Base-by-base conservation (phyloP, 2,329 filamentous ascomycete genomes). In the Alternaria viburni region DNA sequence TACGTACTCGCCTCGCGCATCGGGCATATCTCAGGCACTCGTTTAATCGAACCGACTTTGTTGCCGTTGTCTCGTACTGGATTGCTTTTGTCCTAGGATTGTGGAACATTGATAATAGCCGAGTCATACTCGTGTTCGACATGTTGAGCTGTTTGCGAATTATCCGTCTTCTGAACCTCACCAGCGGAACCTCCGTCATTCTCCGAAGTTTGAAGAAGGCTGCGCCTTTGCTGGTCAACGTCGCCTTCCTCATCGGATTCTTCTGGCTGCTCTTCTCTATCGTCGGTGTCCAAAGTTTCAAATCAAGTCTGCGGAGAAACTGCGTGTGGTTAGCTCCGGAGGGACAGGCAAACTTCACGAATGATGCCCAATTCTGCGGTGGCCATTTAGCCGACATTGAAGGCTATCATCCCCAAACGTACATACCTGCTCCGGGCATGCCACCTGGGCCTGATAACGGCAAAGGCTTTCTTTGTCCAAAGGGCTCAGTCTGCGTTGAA, bases 251-350 rank as follows among this genome's bases (percentile, higher is more conserved):
- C 21, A 93, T 99, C 69, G 88, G 92, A 13, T 99, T 99, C 81
- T 99, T 99, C 81, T 99, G 96, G 96, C 86, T 99, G 45, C 83
- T 98, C 11, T 99, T 99, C 81, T 96, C 93, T 41, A 97, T 99
- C 66, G 90, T 99, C 62, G 96, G 96, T 6, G 91, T 99, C 21
- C 96, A 99, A 78, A 97, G 92, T 80, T 99, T 99, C 80, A 86
- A 86, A 64, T 84, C 83, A 47, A 86, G 84, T 69, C 74, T 85
- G 13, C 76, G 83, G 45, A 80, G 84, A 41, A 81, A 78, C 13
- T 86, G 84, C 62, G 82, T 84, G 12, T 84, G 82, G 82, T 69
- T 89, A 82, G 74, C 83, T 80, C 67, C 90, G 84, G 73, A 74
- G 10, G 79, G 78, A 52, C 13, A 41, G 9, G 82, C 84, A 8